These are phyloP conservation scores for Bremia lactucae DNA, from an alignment of 352 stramenopile species.

Conservation along the genomic window DNA sequence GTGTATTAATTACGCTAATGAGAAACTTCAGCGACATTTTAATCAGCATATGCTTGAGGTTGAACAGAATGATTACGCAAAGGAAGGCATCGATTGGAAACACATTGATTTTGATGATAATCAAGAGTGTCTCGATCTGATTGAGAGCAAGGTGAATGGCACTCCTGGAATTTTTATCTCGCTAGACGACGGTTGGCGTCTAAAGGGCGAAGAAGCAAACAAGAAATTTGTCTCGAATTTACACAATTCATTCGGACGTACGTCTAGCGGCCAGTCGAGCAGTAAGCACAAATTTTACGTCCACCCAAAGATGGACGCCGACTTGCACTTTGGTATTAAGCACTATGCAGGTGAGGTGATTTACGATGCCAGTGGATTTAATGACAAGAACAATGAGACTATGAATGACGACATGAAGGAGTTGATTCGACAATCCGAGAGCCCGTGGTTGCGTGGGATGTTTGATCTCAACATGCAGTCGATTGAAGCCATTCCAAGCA, in stretches of 20 bases:
- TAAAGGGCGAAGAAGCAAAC: conserved; percentile 89
- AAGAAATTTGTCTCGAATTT: conserved; percentile 86
- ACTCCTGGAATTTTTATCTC: conserved; percentile 90
- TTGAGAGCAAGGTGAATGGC: conserved; percentile 85
- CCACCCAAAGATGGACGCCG: conserved; percentile 86
- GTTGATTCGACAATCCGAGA: conserved; percentile 78
- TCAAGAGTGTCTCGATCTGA: conserved; percentile 87
- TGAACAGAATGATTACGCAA: conserved; percentile 95
- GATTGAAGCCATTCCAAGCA: conserved; percentile 69
- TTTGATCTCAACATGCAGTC: conserved; percentile 83
- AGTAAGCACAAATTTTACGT: conserved; percentile 84
- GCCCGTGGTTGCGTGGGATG: conserved; percentile 74
- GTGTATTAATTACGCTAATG: conserved; percentile 95
- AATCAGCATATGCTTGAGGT: conserved; percentile 95
- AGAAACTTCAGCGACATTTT: conserved; percentile 90
- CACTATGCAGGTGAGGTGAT: conserved; percentile 91
- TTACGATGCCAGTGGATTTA: conserved; percentile 95
- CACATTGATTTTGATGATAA: conserved; percentile 92
- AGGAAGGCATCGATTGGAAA: conserved; percentile 91
- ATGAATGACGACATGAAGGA: conserved; percentile 92
- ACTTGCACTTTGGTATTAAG: conserved; percentile 82
- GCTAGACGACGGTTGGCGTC: conserved; percentile 92
- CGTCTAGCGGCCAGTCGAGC: conserved; percentile 35
- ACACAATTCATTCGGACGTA: conserved; percentile 69
- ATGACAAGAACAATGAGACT: conserved; percentile 98